Evolutionary conservation across 139 green algal genomes (phyloP), one percentile per base, ranked within the genome.

Genomic region (Chara braunii): DNA sequence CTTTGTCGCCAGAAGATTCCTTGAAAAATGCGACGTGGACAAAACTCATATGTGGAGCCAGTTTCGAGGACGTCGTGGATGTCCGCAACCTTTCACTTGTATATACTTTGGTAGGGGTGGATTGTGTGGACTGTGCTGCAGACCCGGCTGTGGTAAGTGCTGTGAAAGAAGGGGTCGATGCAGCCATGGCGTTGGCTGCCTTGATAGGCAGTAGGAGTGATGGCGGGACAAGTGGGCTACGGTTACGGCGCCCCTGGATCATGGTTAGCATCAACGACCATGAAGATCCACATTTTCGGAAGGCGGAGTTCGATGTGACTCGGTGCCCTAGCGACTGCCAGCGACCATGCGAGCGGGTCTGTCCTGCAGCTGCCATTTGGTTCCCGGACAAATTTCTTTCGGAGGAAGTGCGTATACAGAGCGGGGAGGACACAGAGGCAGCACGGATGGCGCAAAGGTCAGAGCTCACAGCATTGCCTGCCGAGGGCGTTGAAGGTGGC

Each of bases 261-360:
- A 77, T 77, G 68, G 68, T 77, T 2, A 77, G 68, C 55, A 31
- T 77, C 22, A 77, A 80, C 67, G 68, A 77, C 32, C 66, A 71
- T 23, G 24, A 75, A 35, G 68, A 77, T 45, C 68, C 68, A 4
- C 68, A 77, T 54, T 77, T 77, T 33, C 31, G 68, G 11, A 77
- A 77, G 14, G 68, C 68, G 56, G 68, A 43, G 0, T 77, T 77
- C 34, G 67, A 77, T 1, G 28, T 51, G 1, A 22, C 9, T 2
- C 0, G 35, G 24, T 77, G 68, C 60, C 68, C 68, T 64, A n/a
- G 51, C 7, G 23, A 80, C 45, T 77, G 68, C 51, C 65, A 51
- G 24, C 30, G 68, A 2, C 68, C 68, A 12, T 77, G 68, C 28
- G 68, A 77, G 67, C 23, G 14, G 23, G 69, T 75, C 14, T 77